Evolutionary conservation across 805 yeast species (phyloP), one percentile per base, ranked within the genome.

Genomic region (Wickerhamomyces bovis): DNA sequence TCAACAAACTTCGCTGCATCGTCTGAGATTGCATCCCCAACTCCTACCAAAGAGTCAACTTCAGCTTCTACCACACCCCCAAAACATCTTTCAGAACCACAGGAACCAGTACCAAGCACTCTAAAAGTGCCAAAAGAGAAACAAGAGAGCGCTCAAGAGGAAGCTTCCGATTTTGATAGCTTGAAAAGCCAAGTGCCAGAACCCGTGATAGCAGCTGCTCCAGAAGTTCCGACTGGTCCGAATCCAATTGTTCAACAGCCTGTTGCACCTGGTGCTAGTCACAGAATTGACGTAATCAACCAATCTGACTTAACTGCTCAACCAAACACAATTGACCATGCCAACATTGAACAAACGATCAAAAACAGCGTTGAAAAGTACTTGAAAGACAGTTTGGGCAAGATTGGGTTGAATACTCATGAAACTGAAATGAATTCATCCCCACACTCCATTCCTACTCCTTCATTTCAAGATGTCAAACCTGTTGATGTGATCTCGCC

Each of bases 321-420:
- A 13, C 2, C 31, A 3, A 28, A 28, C n/a, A 28, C 31, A 3
- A 28, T 12, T 13, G 31, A 13, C 31, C 16, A n/a, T 23, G 16
- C 4, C 7, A 25, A 25, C 5, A 43, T 44, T 10, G 47, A 44
- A 26, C 23, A 47, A 10, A 33, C 26, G 7, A 31, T 47, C 8
- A 47, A 42, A 35, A 33, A 41, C 1, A 41, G 41, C 2, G 38
- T 44, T 18, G 50, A 47, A 21, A 31, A 40, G 7, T 47, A 47
- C 12, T 41, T 47, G 33, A 44, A 41, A 35, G 39, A 44, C 35
- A 38, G 45, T 20, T 21, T 47, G 11, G 50, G 41, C 12, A 31
- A 23, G 15, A 20, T 47, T 33, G 31, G 31, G 31, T n/a, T n/a
- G n/a, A n/a, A n/a, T n/a, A n/a, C n/a, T n/a, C n/a, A n/a, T n/a